These are phyloP conservation scores for Trichoderma parareesei DNA, from an alignment of 495 filamentous ascomycete species.

Conservation along the genomic window DNA sequence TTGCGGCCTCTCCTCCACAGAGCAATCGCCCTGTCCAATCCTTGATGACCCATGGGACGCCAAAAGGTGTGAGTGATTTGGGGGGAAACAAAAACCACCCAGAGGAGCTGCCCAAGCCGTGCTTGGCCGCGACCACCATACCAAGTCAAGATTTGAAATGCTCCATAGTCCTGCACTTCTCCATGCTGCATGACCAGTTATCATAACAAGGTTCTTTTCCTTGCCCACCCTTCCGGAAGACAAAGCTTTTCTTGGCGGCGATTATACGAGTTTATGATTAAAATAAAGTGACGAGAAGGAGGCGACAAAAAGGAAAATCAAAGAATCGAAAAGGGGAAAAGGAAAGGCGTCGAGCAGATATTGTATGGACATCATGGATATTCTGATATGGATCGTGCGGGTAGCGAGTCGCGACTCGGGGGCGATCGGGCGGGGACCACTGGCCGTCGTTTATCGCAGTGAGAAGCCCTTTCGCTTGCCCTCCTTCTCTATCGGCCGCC, in stretches of 20 bases:
- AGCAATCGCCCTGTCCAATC: not conserved
- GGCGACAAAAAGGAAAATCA: slow-evolving; percentile 21
- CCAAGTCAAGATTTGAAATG: slow-evolving; percentile 7
- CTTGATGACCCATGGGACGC: not conserved
- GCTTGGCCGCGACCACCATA: not conserved
- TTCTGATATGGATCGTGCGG: slow-evolving; percentile 38
- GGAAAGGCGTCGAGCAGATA: slow-evolving; percentile 38
- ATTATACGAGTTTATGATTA: slow-evolving; percentile 43
- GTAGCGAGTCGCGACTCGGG: slow-evolving; percentile 14
- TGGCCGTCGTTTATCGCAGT: slow-evolving; percentile 59
- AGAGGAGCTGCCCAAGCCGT: not conserved
- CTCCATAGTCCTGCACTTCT: slow-evolving; percentile 8
- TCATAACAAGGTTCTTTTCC: slow-evolving; percentile 3
- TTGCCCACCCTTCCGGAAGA: not conserved
- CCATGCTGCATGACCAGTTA: slow-evolving; percentile 6
- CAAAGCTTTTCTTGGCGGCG: slow-evolving; percentile 19
- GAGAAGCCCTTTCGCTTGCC: slow-evolving; percentile 97
- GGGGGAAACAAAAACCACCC: not conserved
- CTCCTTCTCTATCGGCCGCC: slow-evolving; percentile 93
- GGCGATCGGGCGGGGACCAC: slow-evolving; percentile 13
- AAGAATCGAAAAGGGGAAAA: slow-evolving; percentile 27
- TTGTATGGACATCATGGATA: slow-evolving; percentile 40
- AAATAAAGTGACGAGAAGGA: slow-evolving; percentile 36
- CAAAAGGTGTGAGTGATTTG: too few species aligned
- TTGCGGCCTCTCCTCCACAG: not conserved